These are phyloP conservation scores for Vanrija humicola DNA, from an alignment of 1,284 basidiomycete genomes.

Conservation along the genomic window DNA sequence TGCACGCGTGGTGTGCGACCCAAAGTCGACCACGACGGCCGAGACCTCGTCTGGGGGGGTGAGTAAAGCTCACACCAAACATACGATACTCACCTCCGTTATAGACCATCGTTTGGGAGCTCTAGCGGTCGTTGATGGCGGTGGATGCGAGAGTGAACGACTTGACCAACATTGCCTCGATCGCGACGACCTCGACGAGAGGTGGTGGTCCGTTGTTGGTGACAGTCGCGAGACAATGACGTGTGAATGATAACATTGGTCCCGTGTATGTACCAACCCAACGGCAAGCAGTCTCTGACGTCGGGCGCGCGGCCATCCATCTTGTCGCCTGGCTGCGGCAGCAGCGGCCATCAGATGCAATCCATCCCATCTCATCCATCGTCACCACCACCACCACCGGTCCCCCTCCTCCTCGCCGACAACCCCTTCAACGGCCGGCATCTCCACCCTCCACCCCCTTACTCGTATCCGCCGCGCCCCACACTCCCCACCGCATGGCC, in stretches of 20 bases:
- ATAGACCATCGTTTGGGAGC: conserved; percentile 38
- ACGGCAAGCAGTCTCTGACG: too few relatives aligned
- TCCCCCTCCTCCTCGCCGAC: too few relatives aligned
- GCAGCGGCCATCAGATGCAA: too few relatives aligned
- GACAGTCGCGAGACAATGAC: background rate
- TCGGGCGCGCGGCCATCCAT: too few relatives aligned
- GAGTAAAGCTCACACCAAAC: background rate
- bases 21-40: conserved; percentile 92
- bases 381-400: too few relatives aligned
- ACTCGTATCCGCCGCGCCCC: too few relatives aligned
- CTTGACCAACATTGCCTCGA: background rate
- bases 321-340: too few relatives aligned
- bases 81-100: conserved; percentile 38
- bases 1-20: conserved; percentile 80
- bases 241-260: background rate
- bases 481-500: background rate
- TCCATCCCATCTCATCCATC: too few relatives aligned
- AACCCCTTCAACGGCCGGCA: too few relatives aligned
- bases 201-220: background rate
- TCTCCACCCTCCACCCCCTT: too few relatives aligned
- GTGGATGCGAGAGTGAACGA: background rate
- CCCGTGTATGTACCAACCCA: background rate
- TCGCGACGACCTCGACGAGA: background rate
- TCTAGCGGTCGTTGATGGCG: background rate
- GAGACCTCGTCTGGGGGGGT: conserved; percentile 59